Base-by-base conservation (phyloP, 352 stramenopile genomes). In the Phytophthora vignae region DNA sequence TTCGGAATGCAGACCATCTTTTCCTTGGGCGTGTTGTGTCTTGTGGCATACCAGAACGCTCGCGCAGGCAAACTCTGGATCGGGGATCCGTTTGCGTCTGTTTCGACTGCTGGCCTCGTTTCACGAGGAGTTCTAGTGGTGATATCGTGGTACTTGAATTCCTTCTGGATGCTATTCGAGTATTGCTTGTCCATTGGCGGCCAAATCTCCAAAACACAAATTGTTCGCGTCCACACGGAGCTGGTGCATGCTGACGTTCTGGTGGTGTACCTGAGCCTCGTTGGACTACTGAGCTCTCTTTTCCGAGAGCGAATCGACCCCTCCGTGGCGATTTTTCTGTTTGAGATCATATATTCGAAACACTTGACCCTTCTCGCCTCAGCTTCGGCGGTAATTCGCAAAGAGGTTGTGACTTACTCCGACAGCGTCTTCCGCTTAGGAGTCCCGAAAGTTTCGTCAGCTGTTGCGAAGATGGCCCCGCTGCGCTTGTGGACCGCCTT, bases 71-170 rank as follows among this genome's bases (percentile, higher is more conserved):
- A 84, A 44, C 8, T 84, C 7, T 87, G 79, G 79, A 60, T 87
- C 10, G 76, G 79, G 0, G 79, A 83, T 21, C 74, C 79, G 2
- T 86, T 86, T 50, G 76, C 78, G 11, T 74, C 79, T 7, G 71
- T 83, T 19, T 84, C 74, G 0, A 72, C 42, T 8, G 60, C 55
- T 15, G 79, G 19, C 9, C 54, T 83, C 3, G 54, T 77, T 2
- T n/a, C 60, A 12, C 70, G 71, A 0, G 71, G 74, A 1, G 19
- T 76, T 33, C 1, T 81, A 3, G 61, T 84, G n/a, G 29, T 79
- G 0, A 10, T 74, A 1, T 77, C 74, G 1, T 84, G 76, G 79
- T 77, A 74, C 40, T 22, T 81, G 3, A 71, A 80, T 11, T 64
- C 44, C 1, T 84, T 79, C 31, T 87, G 79, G 79, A 69, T 73